Evolutionary conservation across 129 eudicot species (phyloP), one percentile per base, ranked within the genome.

Genomic region (Deinandra increscens): DNA sequence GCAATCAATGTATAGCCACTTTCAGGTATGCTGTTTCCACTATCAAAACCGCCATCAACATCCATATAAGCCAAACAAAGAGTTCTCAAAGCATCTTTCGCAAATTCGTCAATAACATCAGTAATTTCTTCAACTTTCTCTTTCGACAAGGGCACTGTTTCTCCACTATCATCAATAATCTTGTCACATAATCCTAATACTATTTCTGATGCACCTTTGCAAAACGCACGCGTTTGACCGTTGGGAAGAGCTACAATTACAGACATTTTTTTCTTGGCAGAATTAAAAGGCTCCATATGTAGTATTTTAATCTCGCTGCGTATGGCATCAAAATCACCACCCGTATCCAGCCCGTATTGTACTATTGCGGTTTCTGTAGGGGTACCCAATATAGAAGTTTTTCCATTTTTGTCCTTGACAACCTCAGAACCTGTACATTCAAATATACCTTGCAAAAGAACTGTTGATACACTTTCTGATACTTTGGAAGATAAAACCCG

Each of bases 181-280:
- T 54, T 91, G 74, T 82, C 81, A 54, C 98, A 91, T 79, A 86
- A 70, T 33, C 78, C 73, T 7, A 91, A 5, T 48, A 91, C 73
- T 36, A 91, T 91, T 58, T 91, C 98, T 0, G 98, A 84, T 43
- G 98, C 98, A 6, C 98, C 98, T 85, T 91, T 91, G 79, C 94
- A 82, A 46, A 84, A 86, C 4, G 89, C 98, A 39, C 91, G 81
- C 13, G 22, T 65, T 22, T 81, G 68, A 29, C 95, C 91, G 67
- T 75, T 82, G 1, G 96, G 95, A 43, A 82, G 82, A 37, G 87
- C 74, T 37, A 86, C 91, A 65, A 91, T 74, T 10, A 91, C 95
- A 22, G 96, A 91, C 98, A 91, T 91, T 70, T 71, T 88, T 83
- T 91, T 91, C 81, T 76, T 88, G 53, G 81, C 91, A 5, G 98